These are phyloP conservation scores for Metarhizium rileyi DNA, from an alignment of 2,329 filamentous ascomycete genomes.

Conservation along the genomic window DNA sequence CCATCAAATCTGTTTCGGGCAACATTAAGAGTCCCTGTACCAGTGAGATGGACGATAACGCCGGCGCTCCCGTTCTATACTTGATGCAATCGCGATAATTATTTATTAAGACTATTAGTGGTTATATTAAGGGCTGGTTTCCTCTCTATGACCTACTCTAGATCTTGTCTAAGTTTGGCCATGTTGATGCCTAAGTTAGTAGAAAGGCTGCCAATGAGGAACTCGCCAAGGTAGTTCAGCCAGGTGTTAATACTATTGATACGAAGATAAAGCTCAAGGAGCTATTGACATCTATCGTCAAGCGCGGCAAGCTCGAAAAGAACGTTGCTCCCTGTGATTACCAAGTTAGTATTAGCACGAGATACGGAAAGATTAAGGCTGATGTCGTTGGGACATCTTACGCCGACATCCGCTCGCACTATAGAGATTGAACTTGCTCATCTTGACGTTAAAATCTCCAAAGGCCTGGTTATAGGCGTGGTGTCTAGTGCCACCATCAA, in stretches of 20 bases:
- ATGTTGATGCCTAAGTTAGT: slow-evolving; percentile 28
- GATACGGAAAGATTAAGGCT: slow-evolving; percentile 33
- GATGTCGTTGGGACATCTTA: slow-evolving; percentile 29
- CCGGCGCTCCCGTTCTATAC: slow-evolving; percentile 29
- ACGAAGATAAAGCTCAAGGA: slow-evolving; percentile 33
- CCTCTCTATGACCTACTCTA: slow-evolving; percentile 40
- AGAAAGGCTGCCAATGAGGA: slow-evolving; percentile 28
- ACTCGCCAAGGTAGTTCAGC: slow-evolving; percentile 27
- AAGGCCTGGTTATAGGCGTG: slow-evolving; percentile 29
- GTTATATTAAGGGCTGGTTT: slow-evolving; percentile 37
- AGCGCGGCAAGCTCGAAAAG: slow-evolving; percentile 11
- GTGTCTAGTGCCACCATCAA: too few relatives aligned
- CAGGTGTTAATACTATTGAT: slow-evolving; percentile 33
- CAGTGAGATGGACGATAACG: slow-evolving; percentile 13
- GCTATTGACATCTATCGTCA: slow-evolving; percentile 21
- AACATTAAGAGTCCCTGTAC: slow-evolving; percentile 26
- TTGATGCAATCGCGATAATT: slow-evolving; percentile 32
- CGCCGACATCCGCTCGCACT: slow-evolving; percentile 27
- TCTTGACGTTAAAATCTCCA: slow-evolving; percentile 24
- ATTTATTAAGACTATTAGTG: slow-evolving; percentile 31
- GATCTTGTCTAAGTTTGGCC: slow-evolving; percentile 34
- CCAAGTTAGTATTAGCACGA: slow-evolving; percentile 31
- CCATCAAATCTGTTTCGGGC: slow-evolving; percentile 26
- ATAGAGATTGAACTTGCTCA: slow-evolving; percentile 36
- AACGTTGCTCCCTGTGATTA: slow-evolving; percentile 38